phyloP scores from a whole-genome alignment of 2,329 filamentous ascomycete species.

The Davidsoniella virescens region DNA sequence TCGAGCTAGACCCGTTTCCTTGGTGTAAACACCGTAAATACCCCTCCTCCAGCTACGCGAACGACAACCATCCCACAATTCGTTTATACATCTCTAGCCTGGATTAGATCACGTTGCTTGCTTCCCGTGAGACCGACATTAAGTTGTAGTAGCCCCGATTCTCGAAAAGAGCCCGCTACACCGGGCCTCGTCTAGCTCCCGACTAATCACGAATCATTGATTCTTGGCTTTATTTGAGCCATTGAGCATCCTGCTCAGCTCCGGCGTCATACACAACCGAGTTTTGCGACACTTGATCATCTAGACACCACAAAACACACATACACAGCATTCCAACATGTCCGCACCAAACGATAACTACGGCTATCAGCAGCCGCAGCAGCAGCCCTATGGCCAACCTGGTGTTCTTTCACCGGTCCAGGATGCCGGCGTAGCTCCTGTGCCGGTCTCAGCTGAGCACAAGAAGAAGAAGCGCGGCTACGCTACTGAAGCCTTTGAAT shows the following conservation, averaged over 20 bases:
- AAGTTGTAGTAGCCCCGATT: too few relatives aligned
- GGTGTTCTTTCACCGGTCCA: constrained; percentile 15
- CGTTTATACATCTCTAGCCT: too few relatives aligned
- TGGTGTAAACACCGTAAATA: too few relatives aligned
- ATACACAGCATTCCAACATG: constrained; percentile 23
- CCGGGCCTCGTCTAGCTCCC: neutral
- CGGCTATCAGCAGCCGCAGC: constrained; percentile 31
- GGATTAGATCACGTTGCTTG: too few relatives aligned
- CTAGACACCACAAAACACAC: too few relatives aligned
- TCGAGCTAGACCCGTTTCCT: too few relatives aligned
- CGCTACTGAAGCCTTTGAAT: constrained; percentile 87
- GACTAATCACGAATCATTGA: neutral
- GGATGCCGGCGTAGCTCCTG: constrained; percentile 15
- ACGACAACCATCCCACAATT: too few relatives aligned
- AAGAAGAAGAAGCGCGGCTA: constrained; percentile 91
- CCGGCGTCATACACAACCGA: constrained; percentile 15
- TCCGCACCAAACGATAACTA: constrained; percentile 35
- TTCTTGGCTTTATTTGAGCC: constrained; percentile 1
- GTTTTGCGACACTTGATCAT: too few relatives aligned
- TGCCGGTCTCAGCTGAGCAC: constrained; percentile 23
- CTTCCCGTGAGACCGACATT: too few relatives aligned
- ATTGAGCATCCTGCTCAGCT: constrained; percentile 15
- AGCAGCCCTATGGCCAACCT: constrained; percentile 21
- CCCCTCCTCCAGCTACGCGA: too few relatives aligned
- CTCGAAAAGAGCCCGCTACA: neutral